These are phyloP conservation scores for Teratosphaeria destructans DNA, from an alignment of 2,329 filamentous ascomycete species.

Conservation along the genomic window DNA sequence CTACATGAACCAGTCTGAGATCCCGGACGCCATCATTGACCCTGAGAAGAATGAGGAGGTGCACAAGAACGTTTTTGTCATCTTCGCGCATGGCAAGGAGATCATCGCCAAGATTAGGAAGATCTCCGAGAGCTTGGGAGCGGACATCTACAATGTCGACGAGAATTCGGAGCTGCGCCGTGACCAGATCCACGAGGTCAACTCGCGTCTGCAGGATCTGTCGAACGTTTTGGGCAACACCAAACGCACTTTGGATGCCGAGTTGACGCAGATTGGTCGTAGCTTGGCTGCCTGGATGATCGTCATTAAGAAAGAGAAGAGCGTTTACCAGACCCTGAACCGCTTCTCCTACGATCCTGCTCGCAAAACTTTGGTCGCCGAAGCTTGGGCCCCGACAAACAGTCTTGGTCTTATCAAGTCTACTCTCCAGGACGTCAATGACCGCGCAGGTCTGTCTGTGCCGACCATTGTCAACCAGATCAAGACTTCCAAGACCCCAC, in stretches of 20 bases:
- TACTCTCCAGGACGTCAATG: slow-evolving; percentile 92
- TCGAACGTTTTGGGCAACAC: slow-evolving; percentile 90
- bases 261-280: slow-evolving; percentile 85
- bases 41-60: slow-evolving; percentile 84
- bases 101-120: slow-evolving; percentile 98
- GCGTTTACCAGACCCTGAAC: slow-evolving; percentile 90
- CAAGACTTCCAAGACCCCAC: slow-evolving; percentile 90
- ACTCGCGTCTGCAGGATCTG: slow-evolving; percentile 81
- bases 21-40: slow-evolving; percentile 83
- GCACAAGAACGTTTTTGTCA: slow-evolving; percentile 98
- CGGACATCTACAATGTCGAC: slow-evolving; percentile 91
- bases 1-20: slow-evolving; percentile 99
- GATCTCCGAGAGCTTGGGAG: slow-evolving; percentile 94
- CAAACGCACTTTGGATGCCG: slow-evolving; percentile 83
- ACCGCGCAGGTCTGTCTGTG: slow-evolving; percentile 88
- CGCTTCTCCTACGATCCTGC: slow-evolving; percentile 94
- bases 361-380: slow-evolving; percentile 89
- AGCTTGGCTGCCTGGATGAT: slow-evolving; percentile 96
- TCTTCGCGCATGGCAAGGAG: slow-evolving; percentile 97
- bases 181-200: slow-evolving; percentile 96
- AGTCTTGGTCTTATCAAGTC: slow-evolving; percentile 81
- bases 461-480: slow-evolving; percentile 98
- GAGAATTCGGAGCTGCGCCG: slow-evolving; percentile 92
- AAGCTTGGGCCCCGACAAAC: slow-evolving; percentile 94
- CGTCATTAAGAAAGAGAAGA: slow-evolving; percentile 95